Conservation (phyloP, 1,284 basidiomycete genomes). For the Cutaneotrichosporon sp. region DNA sequence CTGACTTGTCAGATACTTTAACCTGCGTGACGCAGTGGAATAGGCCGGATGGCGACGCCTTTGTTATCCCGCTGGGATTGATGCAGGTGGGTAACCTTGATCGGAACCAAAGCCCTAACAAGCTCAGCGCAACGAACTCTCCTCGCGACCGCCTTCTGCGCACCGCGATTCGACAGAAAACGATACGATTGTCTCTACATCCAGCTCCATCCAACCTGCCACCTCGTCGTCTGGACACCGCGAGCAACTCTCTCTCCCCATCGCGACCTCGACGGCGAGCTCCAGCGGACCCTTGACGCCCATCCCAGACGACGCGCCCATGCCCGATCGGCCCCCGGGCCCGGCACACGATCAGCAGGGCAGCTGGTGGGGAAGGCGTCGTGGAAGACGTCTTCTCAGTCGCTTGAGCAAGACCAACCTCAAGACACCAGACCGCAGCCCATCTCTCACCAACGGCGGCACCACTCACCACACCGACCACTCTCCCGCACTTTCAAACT, state of each 20-base stretch:
- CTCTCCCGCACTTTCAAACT: constrained; percentile 2
- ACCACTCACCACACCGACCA: not conserved
- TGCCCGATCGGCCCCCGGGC: not conserved
- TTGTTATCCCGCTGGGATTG: constrained; percentile 84
- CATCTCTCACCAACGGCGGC: not conserved
- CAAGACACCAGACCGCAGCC: constrained; percentile 11
- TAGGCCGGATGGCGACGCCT: constrained; percentile 65
- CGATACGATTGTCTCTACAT: constrained; percentile 4
- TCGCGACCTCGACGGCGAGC: constrained; percentile 17
- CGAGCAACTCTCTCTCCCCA: constrained; percentile 7
- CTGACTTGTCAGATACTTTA: constrained; percentile 59
- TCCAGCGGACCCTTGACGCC: constrained; percentile 24
- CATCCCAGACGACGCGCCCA: constrained; percentile 18
- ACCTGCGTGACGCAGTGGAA: constrained; percentile 86
- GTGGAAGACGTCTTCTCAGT: constrained; percentile 15
- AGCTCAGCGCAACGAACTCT: constrained; percentile 14
- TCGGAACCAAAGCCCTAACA: constrained; percentile 2
- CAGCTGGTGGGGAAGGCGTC: constrained; percentile 24
- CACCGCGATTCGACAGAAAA: constrained; percentile 9
- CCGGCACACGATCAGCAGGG: constrained; percentile 2
- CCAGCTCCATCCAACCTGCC: constrained; percentile 3
- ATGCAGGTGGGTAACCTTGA: constrained; percentile 60
- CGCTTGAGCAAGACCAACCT: constrained; percentile 17
- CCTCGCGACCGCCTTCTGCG: constrained; percentile 8
- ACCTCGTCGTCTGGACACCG: constrained; percentile 9